phyloP scores from a whole-genome alignment of 2,329 filamentous ascomycete species.

The Stachybotrys chartarum region DNA sequence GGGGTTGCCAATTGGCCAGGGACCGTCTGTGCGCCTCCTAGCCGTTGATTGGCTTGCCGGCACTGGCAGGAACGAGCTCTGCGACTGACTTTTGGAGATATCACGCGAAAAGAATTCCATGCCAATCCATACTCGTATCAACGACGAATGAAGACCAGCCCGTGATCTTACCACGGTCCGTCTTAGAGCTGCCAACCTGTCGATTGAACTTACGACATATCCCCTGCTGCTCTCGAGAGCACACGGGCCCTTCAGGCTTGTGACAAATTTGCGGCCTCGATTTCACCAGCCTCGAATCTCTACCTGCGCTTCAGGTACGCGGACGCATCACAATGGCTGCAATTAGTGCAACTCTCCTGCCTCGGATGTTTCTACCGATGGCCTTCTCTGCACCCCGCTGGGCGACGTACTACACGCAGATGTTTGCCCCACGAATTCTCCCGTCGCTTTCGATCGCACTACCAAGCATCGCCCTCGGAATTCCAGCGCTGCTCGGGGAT shows the following conservation, averaged over 20 bases:
- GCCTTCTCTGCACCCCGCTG: slow-evolving; percentile 34
- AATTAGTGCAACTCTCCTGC: slow-evolving; percentile 41
- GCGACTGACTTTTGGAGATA: background rate
- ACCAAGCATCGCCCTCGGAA: slow-evolving; percentile 49
- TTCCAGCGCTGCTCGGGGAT: slow-evolving; percentile 60
- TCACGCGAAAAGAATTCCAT: background rate
- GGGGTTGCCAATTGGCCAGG: slow-evolving; percentile 20
- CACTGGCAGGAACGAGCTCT: background rate
- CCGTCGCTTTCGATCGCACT: slow-evolving; percentile 50
- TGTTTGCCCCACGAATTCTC: slow-evolving; percentile 39
- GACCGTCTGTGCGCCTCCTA: slow-evolving; percentile 18
- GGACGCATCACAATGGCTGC: slow-evolving; percentile 35
- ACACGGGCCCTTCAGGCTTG: background rate
- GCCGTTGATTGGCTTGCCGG: slow-evolving; percentile 22
- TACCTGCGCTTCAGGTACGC: background rate
- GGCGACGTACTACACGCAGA: slow-evolving; percentile 35
- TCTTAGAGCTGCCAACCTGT: too few species aligned
- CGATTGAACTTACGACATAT: too few species aligned
- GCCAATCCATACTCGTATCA: background rate
- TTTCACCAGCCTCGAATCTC: slow-evolving; percentile 5
- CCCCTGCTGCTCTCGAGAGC: background rate
- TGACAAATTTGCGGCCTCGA: background rate
- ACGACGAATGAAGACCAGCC: background rate
- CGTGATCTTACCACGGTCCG: too few species aligned
- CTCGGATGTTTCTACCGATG: slow-evolving; percentile 39